phyloP scores from a whole-genome alignment of 148 eudicot genomes.

The Polygonum maritimum region DNA sequence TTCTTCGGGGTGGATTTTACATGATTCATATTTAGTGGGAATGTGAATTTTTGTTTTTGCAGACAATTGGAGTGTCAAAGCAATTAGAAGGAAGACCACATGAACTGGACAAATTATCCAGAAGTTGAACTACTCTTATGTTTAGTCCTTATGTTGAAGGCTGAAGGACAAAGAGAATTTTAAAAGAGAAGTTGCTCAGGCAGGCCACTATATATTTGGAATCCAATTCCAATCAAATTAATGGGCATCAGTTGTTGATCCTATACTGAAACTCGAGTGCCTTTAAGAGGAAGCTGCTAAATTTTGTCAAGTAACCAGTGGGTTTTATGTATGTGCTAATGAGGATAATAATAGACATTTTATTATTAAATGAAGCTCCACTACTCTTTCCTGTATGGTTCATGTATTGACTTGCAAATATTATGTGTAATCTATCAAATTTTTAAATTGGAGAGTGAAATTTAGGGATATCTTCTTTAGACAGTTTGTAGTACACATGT shows the following conservation, averaged over 20 bases:
- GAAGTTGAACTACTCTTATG: background rate
- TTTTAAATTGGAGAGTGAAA: background rate
- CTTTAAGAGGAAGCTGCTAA: background rate
- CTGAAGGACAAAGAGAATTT: background rate
- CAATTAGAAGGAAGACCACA: conserved; percentile 90
- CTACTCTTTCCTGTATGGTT: no score
- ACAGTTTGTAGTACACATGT: background rate
- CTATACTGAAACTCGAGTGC: background rate
- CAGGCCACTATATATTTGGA: background rate
- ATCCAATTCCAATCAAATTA: background rate
- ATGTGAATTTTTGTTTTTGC: background rate
- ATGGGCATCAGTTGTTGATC: background rate
- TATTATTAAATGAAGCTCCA: background rate
- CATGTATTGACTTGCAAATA: conserved; percentile 49
- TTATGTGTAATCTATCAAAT: conserved; percentile 25
- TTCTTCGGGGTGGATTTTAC: background rate
- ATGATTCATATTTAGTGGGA: background rate
- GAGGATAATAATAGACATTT: background rate
- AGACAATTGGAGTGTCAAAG: conserved; percentile 97
- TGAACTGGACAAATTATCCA: conserved; percentile 51
- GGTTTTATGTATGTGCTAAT: background rate
- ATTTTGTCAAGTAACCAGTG: background rate
- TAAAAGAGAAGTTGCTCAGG: background rate
- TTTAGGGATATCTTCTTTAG: background rate
- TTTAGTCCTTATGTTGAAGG: background rate